A percentile compares a stretch with the other conserved stretches of the same genome.
These are phyloP conservation scores for Chenopodium quinoa DNA, from an alignment of 148 eudicot genomes.

Conservation along the genomic window DNA sequence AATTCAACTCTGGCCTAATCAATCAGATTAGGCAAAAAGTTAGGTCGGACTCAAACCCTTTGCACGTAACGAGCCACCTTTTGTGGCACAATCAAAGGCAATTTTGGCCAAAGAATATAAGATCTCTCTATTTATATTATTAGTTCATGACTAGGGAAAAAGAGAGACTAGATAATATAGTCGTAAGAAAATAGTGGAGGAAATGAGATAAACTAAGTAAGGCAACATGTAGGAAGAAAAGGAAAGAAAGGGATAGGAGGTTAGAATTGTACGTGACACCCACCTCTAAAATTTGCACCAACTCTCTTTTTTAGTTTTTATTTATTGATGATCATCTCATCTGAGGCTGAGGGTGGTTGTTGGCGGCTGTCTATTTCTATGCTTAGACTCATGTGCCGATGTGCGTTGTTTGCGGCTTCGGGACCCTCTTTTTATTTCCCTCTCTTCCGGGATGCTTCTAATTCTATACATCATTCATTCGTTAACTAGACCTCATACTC, in stretches of 20 bases:
- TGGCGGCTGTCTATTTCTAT: conserved; percentile 10
- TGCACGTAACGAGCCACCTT: no score
- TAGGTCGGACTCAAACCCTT: no score
- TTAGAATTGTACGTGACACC: background rate
- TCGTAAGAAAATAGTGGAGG: background rate
- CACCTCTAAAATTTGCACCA: conserved; percentile 11
- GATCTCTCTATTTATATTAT: no score
- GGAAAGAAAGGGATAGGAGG: background rate
- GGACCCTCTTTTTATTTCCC: background rate
- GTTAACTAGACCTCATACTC: background rate
- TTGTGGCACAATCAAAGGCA: no score
- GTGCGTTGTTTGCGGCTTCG: conserved; percentile 16
- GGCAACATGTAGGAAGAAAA: background rate
- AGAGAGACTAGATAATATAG: no score
- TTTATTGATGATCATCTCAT: background rate
- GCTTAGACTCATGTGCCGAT: conserved; percentile 6
- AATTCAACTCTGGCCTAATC: no score
- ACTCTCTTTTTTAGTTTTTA: background rate
- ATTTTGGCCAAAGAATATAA: no score
- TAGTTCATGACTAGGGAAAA: no score
- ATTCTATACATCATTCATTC: no score
- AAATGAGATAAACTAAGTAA: background rate
- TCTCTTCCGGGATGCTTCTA: background rate
- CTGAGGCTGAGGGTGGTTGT: background rate
- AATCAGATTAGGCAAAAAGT: no score